These are phyloP conservation scores for Phaeolepiota aurea DNA, from an alignment of 768 basidiomycete genomes.

Conservation along the genomic window DNA sequence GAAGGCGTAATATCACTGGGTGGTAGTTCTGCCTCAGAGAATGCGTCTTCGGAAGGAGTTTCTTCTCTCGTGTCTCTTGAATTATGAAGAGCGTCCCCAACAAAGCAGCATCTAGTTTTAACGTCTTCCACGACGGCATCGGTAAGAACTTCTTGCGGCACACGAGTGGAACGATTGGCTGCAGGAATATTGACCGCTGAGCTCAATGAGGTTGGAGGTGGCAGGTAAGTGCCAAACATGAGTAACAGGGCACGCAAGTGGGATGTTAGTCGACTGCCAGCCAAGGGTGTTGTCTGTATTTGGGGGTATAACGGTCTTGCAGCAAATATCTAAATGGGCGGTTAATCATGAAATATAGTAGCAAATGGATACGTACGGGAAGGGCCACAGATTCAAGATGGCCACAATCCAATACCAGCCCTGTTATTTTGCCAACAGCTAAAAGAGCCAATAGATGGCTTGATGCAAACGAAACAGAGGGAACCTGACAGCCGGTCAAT, in stretches of 20 bases:
- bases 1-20: slow-evolving; percentile 49
- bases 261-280: slow-evolving; percentile 72
- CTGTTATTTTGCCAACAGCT: slow-evolving; percentile 83
- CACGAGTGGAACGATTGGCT: slow-evolving; percentile 52
- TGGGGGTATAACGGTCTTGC: slow-evolving; percentile 82
- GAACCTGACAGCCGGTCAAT: slow-evolving; percentile 48
- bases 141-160: slow-evolving; percentile 75
- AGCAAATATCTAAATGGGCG: slow-evolving; percentile 67
- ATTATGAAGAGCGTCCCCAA: slow-evolving; percentile 51
- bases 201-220: slow-evolving; percentile 67
- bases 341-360: not conserved
- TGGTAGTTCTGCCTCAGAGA: slow-evolving; percentile 31
- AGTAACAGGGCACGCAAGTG: slow-evolving; percentile 79
- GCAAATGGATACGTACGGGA: slow-evolving; percentile 50
- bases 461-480: slow-evolving; percentile 88
- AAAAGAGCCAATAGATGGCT: slow-evolving; percentile 81
- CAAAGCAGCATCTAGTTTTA: slow-evolving; percentile 86
- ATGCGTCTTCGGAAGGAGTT: slow-evolving; percentile 23
- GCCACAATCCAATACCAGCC: slow-evolving; percentile 89
- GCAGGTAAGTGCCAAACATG: slow-evolving; percentile 78
- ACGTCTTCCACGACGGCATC: slow-evolving; percentile 83
- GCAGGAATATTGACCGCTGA: slow-evolving; percentile 55
- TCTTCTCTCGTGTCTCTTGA: slow-evolving; percentile 22
- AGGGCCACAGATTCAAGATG: slow-evolving; percentile 84
- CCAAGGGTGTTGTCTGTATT: slow-evolving; percentile 78